Base-by-base conservation (phyloP, 331 rosid species). In the Erythrophleum ivorense region DNA sequence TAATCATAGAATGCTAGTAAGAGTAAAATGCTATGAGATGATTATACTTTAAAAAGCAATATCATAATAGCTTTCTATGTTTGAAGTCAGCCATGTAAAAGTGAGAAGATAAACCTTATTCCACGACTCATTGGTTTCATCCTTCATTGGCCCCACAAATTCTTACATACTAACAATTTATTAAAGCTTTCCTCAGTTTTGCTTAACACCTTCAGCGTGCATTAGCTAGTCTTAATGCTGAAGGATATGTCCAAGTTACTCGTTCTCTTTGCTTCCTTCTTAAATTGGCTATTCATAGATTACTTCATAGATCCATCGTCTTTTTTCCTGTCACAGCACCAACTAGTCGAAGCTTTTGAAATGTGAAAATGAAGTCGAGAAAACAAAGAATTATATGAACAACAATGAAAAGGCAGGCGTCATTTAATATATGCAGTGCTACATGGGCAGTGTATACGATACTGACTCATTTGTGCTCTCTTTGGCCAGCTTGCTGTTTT, bases 401-500 rank as follows among this genome's bases (percentile, higher is more conserved):
- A 71, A 7, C 76, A 18, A 41, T 33, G 57, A 78, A 73, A 38
- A 31, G 48, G 14, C 36, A 34, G 1, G 67, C 75, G 62, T 69
- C 69, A 40, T 31, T 41, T 19, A 53, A 70, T 45, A 14, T 72
- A 67, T 21, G 29, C 16, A 15, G 29, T 55, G 36, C 36, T 49
- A 14, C 36, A 29, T 31, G 68, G 7, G 49, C 10, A 41, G 19
- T 66, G 63, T 19, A 52, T 15, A 40, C 31, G 3, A 14, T 48
- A 60, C 77, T 83, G 46, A 84, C 15, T 62, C 18, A 40, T 10
- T 16, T 4, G 48, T 76, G 75, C 38, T 68, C 41, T 83, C 75
- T 53, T 81, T 85, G 85, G 54, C 71, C 89, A 96, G 98, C 84
- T 96, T 59, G 99, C 98, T 75, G 99, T 94, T 65, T 71, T 96